These are phyloP conservation scores for Allium cepa DNA, from an alignment of 106 monocot genomes.

Conservation along the genomic window DNA sequence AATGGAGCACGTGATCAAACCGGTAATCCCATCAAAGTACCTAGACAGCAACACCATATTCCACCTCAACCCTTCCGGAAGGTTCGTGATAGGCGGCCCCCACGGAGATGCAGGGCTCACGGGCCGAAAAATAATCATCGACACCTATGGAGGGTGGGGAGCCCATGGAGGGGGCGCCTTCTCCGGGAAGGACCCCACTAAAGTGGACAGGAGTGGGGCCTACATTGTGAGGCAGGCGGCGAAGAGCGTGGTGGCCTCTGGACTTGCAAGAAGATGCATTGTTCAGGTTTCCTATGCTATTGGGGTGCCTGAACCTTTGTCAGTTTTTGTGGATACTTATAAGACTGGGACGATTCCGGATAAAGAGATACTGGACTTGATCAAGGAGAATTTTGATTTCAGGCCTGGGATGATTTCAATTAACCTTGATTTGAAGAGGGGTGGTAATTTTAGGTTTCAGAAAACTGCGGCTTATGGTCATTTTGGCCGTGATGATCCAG, in stretches of 20 bases:
- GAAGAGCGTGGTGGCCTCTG: slow-evolving; percentile 26
- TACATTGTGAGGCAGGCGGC: slow-evolving; percentile 18
- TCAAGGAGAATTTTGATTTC: slow-evolving; percentile 37
- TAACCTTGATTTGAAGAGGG: slow-evolving; percentile 37
- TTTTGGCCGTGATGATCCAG: slow-evolving; percentile 27
- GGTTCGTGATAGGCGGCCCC: slow-evolving; percentile 23
- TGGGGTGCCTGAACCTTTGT: slow-evolving; percentile 32
- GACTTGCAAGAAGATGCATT: slow-evolving; percentile 26
- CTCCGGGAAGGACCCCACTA: slow-evolving; percentile 19
- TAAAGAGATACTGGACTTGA: slow-evolving; percentile 30
- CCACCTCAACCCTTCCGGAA: slow-evolving; percentile 9
- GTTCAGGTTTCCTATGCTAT: slow-evolving; percentile 36
- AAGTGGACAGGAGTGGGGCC: slow-evolving; percentile 26
- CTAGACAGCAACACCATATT: slow-evolving; percentile 13
- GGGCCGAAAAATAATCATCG: slow-evolving; percentile 20
- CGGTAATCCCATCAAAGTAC: slow-evolving; percentile 14
- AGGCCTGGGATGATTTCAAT: slow-evolving; percentile 38
- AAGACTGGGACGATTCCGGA: slow-evolving; percentile 30
- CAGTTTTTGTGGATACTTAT: slow-evolving; percentile 32
- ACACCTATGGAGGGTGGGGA: slow-evolving; percentile 16
- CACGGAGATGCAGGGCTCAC: slow-evolving; percentile 29
- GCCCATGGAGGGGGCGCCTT: slow-evolving; percentile 16
- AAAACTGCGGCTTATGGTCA: slow-evolving; percentile 34
- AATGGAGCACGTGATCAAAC: slow-evolving; percentile 33
- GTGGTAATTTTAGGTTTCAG: slow-evolving; percentile 21